Evolutionary conservation across 495 filamentous ascomycete genomes (phyloP).

Genomic region (Margaritispora aquatica): DNA sequence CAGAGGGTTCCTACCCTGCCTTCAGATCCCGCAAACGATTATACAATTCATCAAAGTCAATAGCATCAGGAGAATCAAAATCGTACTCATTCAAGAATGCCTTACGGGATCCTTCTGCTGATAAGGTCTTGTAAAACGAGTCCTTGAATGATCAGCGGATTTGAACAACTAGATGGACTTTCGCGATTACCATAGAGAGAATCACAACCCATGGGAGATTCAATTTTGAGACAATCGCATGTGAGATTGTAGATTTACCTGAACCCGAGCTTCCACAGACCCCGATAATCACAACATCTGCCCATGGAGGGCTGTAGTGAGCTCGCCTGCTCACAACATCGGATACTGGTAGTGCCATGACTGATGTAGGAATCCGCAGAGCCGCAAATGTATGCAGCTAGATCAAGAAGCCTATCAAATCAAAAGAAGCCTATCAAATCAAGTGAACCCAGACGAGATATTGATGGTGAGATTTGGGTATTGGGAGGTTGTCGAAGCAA

Average conservation of each 20-base stretch:
- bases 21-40: conserved; percentile 79
- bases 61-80: conserved; percentile 89
- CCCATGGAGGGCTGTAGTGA: conserved; percentile 92
- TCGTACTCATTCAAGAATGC: conserved; percentile 92
- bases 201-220: conserved; percentile 98
- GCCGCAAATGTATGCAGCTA: not conserved
- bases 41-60: conserved; percentile 89
- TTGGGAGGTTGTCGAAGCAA: no score
- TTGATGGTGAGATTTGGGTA: no score
- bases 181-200: conserved; percentile 72
- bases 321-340: conserved; percentile 34
- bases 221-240: conserved; percentile 81
- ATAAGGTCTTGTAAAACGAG: conserved; percentile 89
- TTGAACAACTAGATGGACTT: not conserved
- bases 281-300: conserved; percentile 87
- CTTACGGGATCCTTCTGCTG: conserved; percentile 60
- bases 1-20: conserved; percentile 59
- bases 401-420: not conserved
- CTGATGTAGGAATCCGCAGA: not conserved
- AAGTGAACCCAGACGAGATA: no score
- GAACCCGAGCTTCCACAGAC: conserved; percentile 94
- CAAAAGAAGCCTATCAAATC: no score
- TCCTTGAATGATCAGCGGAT: conserved; percentile 51
- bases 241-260: conserved; percentile 92
- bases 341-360: conserved; percentile 15